These are phyloP conservation scores for Bauhinia variegata DNA, from an alignment of 306 rosid genomes.

Conservation along the genomic window DNA sequence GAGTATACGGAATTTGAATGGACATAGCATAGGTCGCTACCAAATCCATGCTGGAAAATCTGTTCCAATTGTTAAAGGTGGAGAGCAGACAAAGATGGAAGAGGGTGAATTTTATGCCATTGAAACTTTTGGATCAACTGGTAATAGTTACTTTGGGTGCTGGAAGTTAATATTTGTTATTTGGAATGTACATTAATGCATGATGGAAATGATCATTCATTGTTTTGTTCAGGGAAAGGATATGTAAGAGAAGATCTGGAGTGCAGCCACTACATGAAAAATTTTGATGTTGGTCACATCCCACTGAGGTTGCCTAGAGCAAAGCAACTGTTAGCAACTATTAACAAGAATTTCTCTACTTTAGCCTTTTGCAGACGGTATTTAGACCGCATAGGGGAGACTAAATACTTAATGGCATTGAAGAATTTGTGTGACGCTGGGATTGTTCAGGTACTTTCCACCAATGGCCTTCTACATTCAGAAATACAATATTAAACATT, in stretches of 20 bases:
- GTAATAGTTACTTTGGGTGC: constrained; percentile 46
- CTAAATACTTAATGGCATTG: constrained; percentile 92
- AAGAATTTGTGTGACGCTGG: constrained; percentile 86
- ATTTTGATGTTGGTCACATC: constrained; percentile 84
- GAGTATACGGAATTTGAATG: constrained; percentile 94
- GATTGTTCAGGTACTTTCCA: constrained; percentile 76
- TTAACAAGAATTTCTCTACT: constrained; percentile 92
- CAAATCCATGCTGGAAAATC: constrained; percentile 97
- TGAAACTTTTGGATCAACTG: constrained; percentile 95
- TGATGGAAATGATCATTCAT: constrained; percentile 16
- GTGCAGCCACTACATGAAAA: constrained; percentile 98
- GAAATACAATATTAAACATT: too few species aligned
- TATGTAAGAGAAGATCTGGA: constrained; percentile 95
- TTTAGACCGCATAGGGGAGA: constrained; percentile 92
- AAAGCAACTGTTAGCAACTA: constrained; percentile 81
- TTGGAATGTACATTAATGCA: constrained; percentile 21
- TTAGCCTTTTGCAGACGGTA: constrained; percentile 93
- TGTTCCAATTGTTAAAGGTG: constrained; percentile 96
- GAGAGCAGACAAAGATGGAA: constrained; percentile 99
- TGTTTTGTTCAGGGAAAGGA: constrained; percentile 77
- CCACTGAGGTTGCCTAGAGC: constrained; percentile 95
- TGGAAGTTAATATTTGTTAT: constrained; percentile 13
- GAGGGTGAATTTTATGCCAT: constrained; percentile 98
- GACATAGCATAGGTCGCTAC: constrained; percentile 96
- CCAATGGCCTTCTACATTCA: background rate